A percentile compares a stretch with the other conserved stretches of the same genome.
These are phyloP conservation scores for button mushroom (Agaricus bisporus) DNA, from an alignment of 768 basidiomycete genomes.

Conservation along the genomic window DNA sequence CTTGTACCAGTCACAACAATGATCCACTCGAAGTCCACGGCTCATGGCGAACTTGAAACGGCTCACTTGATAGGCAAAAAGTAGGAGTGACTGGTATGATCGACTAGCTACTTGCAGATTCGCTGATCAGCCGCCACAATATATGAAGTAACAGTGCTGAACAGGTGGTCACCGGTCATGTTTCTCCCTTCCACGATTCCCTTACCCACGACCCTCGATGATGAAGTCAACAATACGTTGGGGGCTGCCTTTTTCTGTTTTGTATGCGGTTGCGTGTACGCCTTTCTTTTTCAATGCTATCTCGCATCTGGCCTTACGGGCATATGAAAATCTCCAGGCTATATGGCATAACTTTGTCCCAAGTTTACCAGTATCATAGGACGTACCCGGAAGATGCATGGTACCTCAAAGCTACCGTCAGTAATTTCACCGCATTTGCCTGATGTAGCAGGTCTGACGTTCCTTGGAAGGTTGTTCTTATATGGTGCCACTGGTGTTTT, in stretches of 20 bases:
- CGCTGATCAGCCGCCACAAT: no score
- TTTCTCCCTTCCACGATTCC: no score
- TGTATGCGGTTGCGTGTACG: constrained; percentile 9
- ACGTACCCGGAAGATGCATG: constrained; percentile 7
- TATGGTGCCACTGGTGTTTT: not conserved
- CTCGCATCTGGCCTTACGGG: not conserved
- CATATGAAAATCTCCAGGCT: not conserved
- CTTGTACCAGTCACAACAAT: no score
- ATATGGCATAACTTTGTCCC: constrained; percentile 7
- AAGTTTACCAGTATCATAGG: constrained; percentile 7
- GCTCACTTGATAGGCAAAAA: no score
- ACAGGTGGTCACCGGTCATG: no score
- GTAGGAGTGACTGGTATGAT: no score
- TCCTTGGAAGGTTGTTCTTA: not conserved
- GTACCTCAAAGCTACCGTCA: not conserved
- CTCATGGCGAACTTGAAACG: no score
- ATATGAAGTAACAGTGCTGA: no score
- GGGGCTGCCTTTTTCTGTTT: constrained; percentile 10
- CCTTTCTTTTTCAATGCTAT: not conserved
- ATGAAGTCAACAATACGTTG: not conserved
- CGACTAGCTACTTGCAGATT: no score
- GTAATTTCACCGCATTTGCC: not conserved
- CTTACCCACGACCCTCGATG: not conserved
- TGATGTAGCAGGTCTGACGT: not conserved
- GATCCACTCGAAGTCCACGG: no score